phyloP scores from a whole-genome alignment of 2,329 filamentous ascomycete genomes.

The Exophiala spinifera region DNA sequence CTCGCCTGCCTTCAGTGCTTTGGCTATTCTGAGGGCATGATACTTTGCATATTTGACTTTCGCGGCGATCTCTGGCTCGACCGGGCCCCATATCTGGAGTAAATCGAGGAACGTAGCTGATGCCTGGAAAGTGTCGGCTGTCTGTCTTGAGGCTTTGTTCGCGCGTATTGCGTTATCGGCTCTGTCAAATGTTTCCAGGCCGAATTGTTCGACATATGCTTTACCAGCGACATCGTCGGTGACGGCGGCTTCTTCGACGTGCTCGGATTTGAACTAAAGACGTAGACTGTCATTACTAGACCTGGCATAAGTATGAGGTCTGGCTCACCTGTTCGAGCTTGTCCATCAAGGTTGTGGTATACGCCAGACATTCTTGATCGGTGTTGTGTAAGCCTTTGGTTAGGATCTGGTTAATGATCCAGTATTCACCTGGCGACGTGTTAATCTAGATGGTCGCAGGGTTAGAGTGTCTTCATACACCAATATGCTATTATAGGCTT shows the following conservation, averaged over 20 bases:
- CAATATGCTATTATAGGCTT: conserved; percentile 92
- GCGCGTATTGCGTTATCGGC: conserved; percentile 78
- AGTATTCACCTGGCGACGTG: conserved; percentile 69
- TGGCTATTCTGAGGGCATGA: conserved; percentile 86
- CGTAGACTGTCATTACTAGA: background rate
- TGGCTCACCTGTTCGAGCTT: conserved; percentile 71
- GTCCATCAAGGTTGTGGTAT: conserved; percentile 83
- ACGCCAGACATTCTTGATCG: conserved; percentile 74
- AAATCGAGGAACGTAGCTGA: conserved; percentile 90
- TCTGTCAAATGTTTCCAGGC: conserved; percentile 77
- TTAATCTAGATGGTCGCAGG: conserved; percentile 25
- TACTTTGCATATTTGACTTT: conserved; percentile 98
- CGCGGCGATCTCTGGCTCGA: conserved; percentile 70
- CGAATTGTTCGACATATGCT: conserved; percentile 93
- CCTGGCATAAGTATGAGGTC: background rate
- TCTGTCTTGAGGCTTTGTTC: conserved; percentile 84
- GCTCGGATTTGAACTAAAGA: conserved; percentile 64
- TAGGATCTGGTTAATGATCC: conserved; percentile 89
- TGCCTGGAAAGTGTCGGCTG: conserved; percentile 88
- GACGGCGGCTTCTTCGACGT: conserved; percentile 76
- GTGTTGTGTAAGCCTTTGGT: conserved; percentile 71
- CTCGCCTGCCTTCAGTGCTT: conserved; percentile 82
- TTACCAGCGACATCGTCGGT: conserved; percentile 81
- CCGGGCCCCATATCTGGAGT: conserved; percentile 74
- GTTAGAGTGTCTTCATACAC: conserved; percentile 61